phyloP scores from a whole-genome alignment of 805 yeast species.

The Komagataella pastoris region DNA sequence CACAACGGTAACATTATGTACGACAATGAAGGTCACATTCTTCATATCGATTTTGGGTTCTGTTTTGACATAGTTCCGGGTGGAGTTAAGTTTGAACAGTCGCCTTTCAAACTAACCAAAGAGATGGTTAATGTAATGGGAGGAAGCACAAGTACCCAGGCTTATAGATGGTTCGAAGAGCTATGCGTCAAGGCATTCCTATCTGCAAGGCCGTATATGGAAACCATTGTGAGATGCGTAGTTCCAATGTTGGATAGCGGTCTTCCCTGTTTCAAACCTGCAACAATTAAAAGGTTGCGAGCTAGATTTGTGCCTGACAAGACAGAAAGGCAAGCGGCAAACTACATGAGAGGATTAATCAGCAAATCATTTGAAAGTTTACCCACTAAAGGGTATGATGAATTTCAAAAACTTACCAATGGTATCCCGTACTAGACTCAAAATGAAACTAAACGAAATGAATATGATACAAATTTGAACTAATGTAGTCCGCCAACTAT shows the following conservation, averaged over 20 bases:
- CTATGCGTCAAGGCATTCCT: slow-evolving; percentile 86
- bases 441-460: background rate
- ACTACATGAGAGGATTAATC: slow-evolving; percentile 61
- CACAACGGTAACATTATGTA: slow-evolving; percentile 98
- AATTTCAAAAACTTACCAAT: slow-evolving; percentile 90
- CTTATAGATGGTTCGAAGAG: slow-evolving; percentile 89
- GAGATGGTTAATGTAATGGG: slow-evolving; percentile 97
- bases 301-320: slow-evolving; percentile 71
- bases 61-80: slow-evolving; percentile 99
- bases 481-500: background rate
- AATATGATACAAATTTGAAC: background rate
- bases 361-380: slow-evolving; percentile 73
- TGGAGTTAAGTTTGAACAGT: slow-evolving; percentile 96
- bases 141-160: slow-evolving; percentile 74
- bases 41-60: slow-evolving; percentile 97
- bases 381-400: slow-evolving; percentile 92
- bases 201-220: slow-evolving; percentile 80
- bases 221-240: slow-evolving; percentile 73
- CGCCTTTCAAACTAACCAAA: slow-evolving; percentile 90
- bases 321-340: slow-evolving; percentile 76
- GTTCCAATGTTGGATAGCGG: slow-evolving; percentile 92
- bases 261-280: slow-evolving; percentile 87
- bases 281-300: slow-evolving; percentile 68
- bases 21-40: slow-evolving; percentile 86
- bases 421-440: slow-evolving; percentile 75